These are phyloP conservation scores for Miamiensis avidus DNA, from an alignment of 169 alveolate species.

Conservation along the genomic window DNA sequence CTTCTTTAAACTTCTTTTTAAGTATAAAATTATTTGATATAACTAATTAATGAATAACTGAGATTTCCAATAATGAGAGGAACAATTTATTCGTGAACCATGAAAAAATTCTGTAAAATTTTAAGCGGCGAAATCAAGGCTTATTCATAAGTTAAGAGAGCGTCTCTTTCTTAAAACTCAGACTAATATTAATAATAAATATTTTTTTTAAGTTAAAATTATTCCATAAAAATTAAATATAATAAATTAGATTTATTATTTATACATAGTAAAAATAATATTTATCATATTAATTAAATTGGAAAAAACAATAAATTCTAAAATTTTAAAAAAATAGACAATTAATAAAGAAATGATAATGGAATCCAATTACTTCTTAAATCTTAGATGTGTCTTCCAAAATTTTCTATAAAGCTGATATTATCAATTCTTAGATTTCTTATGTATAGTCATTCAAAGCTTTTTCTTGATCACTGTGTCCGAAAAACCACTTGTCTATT, in stretches of 20 bases:
- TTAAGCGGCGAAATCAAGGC: constrained; percentile 18
- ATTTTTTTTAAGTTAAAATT: constrained; percentile 19
- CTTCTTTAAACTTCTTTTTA: background rate
- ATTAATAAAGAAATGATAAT: too few species aligned
- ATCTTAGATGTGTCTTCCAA: background rate
- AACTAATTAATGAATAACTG: constrained; percentile 12
- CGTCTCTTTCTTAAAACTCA: background rate
- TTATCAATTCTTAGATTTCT: background rate
- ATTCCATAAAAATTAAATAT: constrained; percentile 28
- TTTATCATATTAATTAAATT: constrained; percentile 36
- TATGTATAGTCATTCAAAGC: background rate
- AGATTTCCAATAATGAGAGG: constrained; percentile 21
- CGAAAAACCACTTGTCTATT: background rate
- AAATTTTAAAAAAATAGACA: too few species aligned
- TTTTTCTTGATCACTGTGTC: background rate
- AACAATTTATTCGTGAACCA: constrained; percentile 48
- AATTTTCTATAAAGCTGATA: background rate
- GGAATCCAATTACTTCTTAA: background rate
- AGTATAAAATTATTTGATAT: background rate
- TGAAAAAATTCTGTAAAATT: constrained; percentile 35
- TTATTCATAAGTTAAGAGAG: background rate
- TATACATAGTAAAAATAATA: constrained; percentile 11
- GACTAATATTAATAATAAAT: background rate
- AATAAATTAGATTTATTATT: constrained; percentile 28
- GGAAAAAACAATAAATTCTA: too few species aligned